Conservation (phyloP, 371 early-diverging fungal species). For the Funneliformis caledonium region DNA sequence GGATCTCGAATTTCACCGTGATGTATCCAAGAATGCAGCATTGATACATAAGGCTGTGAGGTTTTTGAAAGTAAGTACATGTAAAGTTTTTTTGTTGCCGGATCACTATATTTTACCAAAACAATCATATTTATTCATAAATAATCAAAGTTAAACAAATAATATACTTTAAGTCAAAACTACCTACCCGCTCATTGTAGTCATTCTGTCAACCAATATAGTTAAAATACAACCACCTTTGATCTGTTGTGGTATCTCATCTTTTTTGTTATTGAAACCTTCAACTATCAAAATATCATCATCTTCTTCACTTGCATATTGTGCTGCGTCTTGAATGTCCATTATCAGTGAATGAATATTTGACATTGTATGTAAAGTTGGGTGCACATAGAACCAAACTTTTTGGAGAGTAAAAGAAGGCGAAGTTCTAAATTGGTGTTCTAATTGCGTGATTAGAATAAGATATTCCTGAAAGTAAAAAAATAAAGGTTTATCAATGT, state of each 20-base stretch:
- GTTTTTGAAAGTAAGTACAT: constrained; percentile 76
- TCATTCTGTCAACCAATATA: constrained; percentile 65
- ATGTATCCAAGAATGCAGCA: constrained; percentile 88
- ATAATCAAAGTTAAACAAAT: background rate
- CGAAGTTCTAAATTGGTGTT: constrained; percentile 78
- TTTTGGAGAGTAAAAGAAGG: constrained; percentile 85
- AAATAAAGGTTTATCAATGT: background rate
- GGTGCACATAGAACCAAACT: constrained; percentile 86
- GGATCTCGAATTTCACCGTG: constrained; percentile 85
- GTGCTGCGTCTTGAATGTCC: constrained; percentile 52
- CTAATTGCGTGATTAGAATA: constrained; percentile 87
- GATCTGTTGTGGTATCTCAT: constrained; percentile 53
- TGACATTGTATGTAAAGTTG: constrained; percentile 72
- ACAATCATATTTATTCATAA: background rate
- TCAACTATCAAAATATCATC: constrained; percentile 57
- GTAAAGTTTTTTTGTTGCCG: constrained; percentile 74
- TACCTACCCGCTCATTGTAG: constrained; percentile 66
- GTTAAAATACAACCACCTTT: constrained; percentile 70
- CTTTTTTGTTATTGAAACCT: constrained; percentile 46
- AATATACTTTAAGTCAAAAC: background rate
- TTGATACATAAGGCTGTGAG: constrained; percentile 79
- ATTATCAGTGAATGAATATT: constrained; percentile 67
- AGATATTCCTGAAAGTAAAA: constrained; percentile 70
- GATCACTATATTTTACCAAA: constrained; percentile 58
- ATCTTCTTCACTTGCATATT: constrained; percentile 49